Percentiles rank a stretch among this genome's conserved stretches.
Evolutionary conservation across 805 yeast genomes (phyloP).

Genomic region (Candida corydali): DNA sequence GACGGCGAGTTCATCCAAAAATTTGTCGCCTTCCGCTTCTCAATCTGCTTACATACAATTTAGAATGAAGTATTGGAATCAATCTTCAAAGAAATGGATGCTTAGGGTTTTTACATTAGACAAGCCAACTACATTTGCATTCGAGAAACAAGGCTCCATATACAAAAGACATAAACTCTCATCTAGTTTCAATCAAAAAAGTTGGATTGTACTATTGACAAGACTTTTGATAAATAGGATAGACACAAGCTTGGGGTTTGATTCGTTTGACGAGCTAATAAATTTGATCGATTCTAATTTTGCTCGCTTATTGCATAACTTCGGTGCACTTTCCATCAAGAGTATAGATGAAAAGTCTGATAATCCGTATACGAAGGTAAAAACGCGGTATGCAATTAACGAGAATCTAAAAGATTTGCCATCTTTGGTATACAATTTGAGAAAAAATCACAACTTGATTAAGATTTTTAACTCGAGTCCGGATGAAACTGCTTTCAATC

Average conservation of each 20-base stretch:
- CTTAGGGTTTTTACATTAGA: slow-evolving; percentile 27
- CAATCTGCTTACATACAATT: slow-evolving; percentile 30
- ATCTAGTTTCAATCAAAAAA: slow-evolving; percentile 28
- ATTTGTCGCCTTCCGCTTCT: slow-evolving; percentile 13
- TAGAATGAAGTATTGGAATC: slow-evolving; percentile 26
- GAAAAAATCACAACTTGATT: slow-evolving; percentile 33
- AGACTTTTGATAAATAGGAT: slow-evolving; percentile 31
- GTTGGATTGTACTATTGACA: slow-evolving; percentile 27
- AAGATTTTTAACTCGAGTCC: slow-evolving; percentile 40
- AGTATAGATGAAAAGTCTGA: slow-evolving; percentile 4
- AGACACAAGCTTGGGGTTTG: slow-evolving; percentile 31
- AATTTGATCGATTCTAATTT: slow-evolving; percentile 23
- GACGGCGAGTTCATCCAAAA: slow-evolving; percentile 19
- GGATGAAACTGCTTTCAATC: slow-evolving; percentile 42
- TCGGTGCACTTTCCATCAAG: slow-evolving; percentile 21
- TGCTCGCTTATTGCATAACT: slow-evolving; percentile 22
- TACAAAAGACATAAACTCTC: slow-evolving; percentile 23
- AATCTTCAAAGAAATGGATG: slow-evolving; percentile 15
- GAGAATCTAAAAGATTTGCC: slow-evolving; percentile 27
- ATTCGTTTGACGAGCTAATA: slow-evolving; percentile 23
- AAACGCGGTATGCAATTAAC: slow-evolving; percentile 18
- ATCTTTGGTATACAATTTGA: slow-evolving; percentile 26
- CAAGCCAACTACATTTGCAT: slow-evolving; percentile 24
- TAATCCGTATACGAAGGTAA: slow-evolving; percentile 20
- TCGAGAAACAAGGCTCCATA: slow-evolving; percentile 14